These are phyloP conservation scores for Crithidia acanthocephali DNA, from an alignment of 208 protist species.

Conservation along the genomic window DNA sequence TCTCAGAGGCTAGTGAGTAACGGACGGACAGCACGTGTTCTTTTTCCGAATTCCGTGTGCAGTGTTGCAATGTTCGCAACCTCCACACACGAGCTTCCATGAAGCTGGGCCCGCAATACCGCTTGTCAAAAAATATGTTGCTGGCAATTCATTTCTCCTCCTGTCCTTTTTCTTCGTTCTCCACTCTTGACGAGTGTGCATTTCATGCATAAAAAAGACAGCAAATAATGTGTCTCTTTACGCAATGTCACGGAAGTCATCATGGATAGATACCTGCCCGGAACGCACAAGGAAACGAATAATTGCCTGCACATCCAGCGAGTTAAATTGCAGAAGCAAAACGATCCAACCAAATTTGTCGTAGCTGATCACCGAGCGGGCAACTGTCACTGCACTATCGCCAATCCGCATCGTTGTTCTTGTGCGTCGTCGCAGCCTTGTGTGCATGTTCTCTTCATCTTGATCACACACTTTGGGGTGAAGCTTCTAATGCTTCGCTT, in stretches of 20 bases:
- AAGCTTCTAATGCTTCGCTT: constrained; percentile 44
- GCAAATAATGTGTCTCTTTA: no score
- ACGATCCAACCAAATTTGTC: constrained; percentile 47
- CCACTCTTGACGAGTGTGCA: no score
- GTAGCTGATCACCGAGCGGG: constrained; percentile 28
- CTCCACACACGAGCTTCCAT: no score
- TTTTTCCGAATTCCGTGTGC: no score
- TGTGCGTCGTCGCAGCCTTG: constrained; percentile 61
- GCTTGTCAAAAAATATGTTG: no score
- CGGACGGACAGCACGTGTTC: no score
- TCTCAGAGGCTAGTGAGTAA: no score
- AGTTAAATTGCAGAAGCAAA: constrained; percentile 3
- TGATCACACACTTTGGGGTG: constrained; percentile 55
- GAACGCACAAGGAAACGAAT: constrained; percentile 17
- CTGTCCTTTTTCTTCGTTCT: no score
- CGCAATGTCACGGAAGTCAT: constrained; percentile 3
- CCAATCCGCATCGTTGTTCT: constrained; percentile 66
- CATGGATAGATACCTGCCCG: constrained; percentile 29
- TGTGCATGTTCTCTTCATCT: constrained; percentile 67
- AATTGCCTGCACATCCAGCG: neutral
- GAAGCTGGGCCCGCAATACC: no score
- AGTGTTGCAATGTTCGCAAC: no score
- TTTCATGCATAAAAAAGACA: no score
- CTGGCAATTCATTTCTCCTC: no score
- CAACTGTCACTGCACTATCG: constrained; percentile 54